Evolutionary conservation across 2,329 filamentous ascomycete genomes (phyloP), one percentile per base, ranked within the genome.

Genomic region (Blumeriella jaapii): DNA sequence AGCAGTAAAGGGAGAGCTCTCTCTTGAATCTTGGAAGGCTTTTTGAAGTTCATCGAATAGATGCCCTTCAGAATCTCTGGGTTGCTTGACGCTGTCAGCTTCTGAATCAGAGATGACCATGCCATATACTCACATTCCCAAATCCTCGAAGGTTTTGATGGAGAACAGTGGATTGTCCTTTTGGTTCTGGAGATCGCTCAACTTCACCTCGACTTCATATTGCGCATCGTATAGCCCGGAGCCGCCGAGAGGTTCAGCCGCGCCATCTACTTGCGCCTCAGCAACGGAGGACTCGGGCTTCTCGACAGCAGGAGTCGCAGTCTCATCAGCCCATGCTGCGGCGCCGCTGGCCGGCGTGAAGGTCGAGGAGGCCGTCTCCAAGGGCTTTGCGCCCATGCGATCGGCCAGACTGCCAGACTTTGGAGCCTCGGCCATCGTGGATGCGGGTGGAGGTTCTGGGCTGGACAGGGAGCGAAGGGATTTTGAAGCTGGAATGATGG

Each of bases 1-100:
- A 98, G 72, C 54, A 98, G 81, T 36, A 98, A 69, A 17, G 91
- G 91, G 12, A 98, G 71, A 1, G 91, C 91, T 50, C 81, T 84
- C 60, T 94, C 91, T 64, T 98, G 91, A 47, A 98, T 93, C 65
- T 98, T 98, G 38, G 91, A 96, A 0, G 91, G 91, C 61, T 93
- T 93, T 54, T 78, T 72, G 67, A 95, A 96, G 61, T 82, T 82
- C 71, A 96, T 82, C 35, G 73, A 67, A 29, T 77, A 67, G 19
- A 95, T 69, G 30, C 85, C 86, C 47, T 83, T 75, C 35, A 87
- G 71, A 45, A 96, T 81, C 26, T 73, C 65, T 14, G 67, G 52
- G 50, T 67, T 62, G 45, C 77, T 69, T 52, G 23, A 13, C 23
- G 17, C 28, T 17, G 15, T 50, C 36, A 48, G 40, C 24, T 28